Base-by-base conservation (phyloP, 495 filamentous ascomycete genomes). In the Aspergillus hancockii region DNA sequence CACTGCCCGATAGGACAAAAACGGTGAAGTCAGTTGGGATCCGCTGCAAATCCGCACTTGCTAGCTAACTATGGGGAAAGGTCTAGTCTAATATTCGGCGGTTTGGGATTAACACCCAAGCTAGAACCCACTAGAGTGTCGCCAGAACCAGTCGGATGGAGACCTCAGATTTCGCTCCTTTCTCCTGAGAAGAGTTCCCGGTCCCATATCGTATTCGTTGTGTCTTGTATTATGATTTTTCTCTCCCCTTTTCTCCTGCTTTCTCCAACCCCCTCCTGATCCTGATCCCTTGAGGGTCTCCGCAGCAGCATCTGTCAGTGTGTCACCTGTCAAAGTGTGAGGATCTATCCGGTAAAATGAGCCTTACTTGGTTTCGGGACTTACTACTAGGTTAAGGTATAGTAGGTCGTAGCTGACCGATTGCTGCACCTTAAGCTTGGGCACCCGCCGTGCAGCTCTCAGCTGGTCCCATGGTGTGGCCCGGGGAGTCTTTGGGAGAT, bases 51-150 rank as follows among this genome's bases (percentile, higher is more conserved):
- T 53, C 51, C 51, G 19, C 51, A 53, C 30, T 46, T 55, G 12
- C 18, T 41, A 40, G 34, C 40, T 46, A 36, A 30, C 53, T 60
- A 63, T 60, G 62, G 60, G 54, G 59, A 51, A 49, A 40, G 58
- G 34, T 40, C 18, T 58, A 31, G 46, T 38, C 55, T 55, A 40
- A 54, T 36, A 43, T 14, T 57, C 28, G 60, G 55, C 60, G 54
- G 58, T 58, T 61, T 65, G 59, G 49, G 47, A 58, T 62, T 63
- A 62, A 61, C 60, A 54, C 55, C 52, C 19, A 61, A 57, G 63
- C 66, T 68, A 68, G 66, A 68, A 65, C 47, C 60, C 62, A 57
- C 66, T 64, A 68, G 66, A 68, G 59, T 55, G 54, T 60, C 63
- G 55, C 63, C 66, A 65, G 66, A 68, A 68, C 57, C 60, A 34